Evolutionary conservation across 108 stramenopile species (phyloP).

Genomic region (Conticribra weissflogii): DNA sequence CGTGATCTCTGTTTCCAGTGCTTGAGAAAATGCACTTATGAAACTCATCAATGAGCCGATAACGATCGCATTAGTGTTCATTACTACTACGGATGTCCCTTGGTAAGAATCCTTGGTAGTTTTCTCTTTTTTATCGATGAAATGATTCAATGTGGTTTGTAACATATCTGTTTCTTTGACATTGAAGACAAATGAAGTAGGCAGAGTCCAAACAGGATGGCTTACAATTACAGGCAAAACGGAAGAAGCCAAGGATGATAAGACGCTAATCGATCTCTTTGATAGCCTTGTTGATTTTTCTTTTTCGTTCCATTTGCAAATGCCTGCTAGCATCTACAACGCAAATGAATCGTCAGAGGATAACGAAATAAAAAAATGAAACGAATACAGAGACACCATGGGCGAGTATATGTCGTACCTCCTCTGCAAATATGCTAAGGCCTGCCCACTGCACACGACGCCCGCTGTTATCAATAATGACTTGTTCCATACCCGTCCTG

Average conservation of each 20-base stretch:
- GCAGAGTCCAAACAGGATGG: constrained; percentile 45
- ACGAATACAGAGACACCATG: not conserved
- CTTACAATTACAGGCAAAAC: constrained; percentile 43
- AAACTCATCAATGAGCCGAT: constrained; percentile 42
- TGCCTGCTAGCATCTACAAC: constrained; percentile 11
- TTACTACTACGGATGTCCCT: constrained; percentile 34
- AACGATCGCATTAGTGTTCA: constrained; percentile 50
- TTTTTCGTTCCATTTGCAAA: not conserved
- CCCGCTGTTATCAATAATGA: not conserved
- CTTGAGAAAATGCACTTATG: constrained; percentile 27
- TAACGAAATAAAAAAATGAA: not conserved
- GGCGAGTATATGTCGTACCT: no score
- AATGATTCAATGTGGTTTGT: no score
- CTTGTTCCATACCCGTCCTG: not conserved
- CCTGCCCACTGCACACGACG: constrained; percentile 29
- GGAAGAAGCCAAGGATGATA: constrained; percentile 42
- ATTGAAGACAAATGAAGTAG: constrained; percentile 18
- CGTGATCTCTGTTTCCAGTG: constrained; percentile 24
- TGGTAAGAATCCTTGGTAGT: no score
- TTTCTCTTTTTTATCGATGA: no score
- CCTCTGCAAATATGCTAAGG: constrained; percentile 2
- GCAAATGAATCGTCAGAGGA: not conserved
- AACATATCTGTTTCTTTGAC: not conserved
- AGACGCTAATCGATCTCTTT: constrained; percentile 6
- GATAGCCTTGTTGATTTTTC: not conserved